Base-by-base conservation (phyloP, 306 rosid genomes). In the Vigna radiata region DNA sequence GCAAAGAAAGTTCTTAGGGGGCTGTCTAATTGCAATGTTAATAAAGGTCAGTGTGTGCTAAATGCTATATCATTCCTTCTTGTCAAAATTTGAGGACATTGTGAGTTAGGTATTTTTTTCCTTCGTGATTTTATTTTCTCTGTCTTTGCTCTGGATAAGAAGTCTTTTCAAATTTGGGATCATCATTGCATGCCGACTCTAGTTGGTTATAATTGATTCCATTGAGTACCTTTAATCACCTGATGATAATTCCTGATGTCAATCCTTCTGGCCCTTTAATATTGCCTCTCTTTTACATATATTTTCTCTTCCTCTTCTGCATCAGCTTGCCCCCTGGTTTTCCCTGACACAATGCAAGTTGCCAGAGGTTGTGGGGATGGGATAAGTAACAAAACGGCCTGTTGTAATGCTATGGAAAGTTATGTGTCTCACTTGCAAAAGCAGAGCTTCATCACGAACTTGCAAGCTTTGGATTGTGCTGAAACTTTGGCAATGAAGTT, bases 381-480 rank as follows among this genome's bases (percentile, higher is more conserved):
- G 77, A 71, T 89, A 77, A 86, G 85, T 58, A 92, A 89, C 87
- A 88, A 73, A 83, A 87, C 89, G 14, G 82, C 86, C 18, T 95
- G 99, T 82, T 95, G 97, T 82, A 65, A 78, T 62, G 90, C 96
- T 62, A 89, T 95, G 97, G 96, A 76, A 63, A 88, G 90, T 84
- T 92, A 95, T 18, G 94, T 92, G 67, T 87, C 97, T 73, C 97
- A 91, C 88, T 85, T 95, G 88, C 99, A 95, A 85, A 92, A 88
- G 87, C 99, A 95, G 86, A 92, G 96, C 74, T 88, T 95, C 74
- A 89, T 95, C 75, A 95, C 99, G 49, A 95, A 95, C 83, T 83
- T 95, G 85, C 99, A 95, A 89, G 97, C 99, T 79, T 84, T 92
- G 86, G 88, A 87, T 72, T 95, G 99, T 91, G 96, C 99, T 70